Base-by-base conservation (phyloP, 2,329 filamentous ascomycete genomes). In the Xylariaceae sp. region DNA sequence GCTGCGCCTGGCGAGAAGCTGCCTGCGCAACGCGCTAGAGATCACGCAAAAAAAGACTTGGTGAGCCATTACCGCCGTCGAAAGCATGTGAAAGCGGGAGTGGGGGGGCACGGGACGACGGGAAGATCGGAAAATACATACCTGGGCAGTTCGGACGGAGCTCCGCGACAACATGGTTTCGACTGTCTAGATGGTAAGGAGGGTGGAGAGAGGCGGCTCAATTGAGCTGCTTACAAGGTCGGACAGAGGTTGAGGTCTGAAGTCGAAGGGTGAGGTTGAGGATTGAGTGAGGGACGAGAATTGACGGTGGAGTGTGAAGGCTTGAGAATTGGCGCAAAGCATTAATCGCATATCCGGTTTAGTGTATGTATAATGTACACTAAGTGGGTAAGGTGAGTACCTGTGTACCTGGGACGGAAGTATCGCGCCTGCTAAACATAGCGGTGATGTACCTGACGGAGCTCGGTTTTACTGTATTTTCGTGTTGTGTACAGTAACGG, bases 81-180 rank as follows among this genome's bases (percentile, higher is more conserved):
- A 49, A 34, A 56, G 54, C 58, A 64, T 60, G 62, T 61, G 58
- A 60, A 63, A 64, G 55, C 58, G 57, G 53, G 57, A 61, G 59
- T 49, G 64, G 64, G 66, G 59, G 57, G 51, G 56, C 55, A 51
- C 56, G 50, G 56, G 44, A 18, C 9, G 45, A 59, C 45, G 13
- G 39, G 34, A 15, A 50, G 51, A 30, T 34, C 30, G 58, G 3
- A 10, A 55, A 54, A 53, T n/a, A 65, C 78, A 66, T 79, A 85
- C 82, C 82, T 84, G 80, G 68, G 82, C 81, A 74, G 81, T 75
- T 73, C 80, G 73, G 67, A 78, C 67, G 71, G 82, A 81, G 75
- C 78, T 80, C 75, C 81, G 80, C 73, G 82, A 84, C 74, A 85
- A 72, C 82, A 85, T 85, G 57, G 54, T 68, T 52, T 39, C 57